Evolutionary conservation across 108 stramenopile genomes (phyloP), one percentile per base, ranked within the genome.

Genomic region (Epithemia pelagica): DNA sequence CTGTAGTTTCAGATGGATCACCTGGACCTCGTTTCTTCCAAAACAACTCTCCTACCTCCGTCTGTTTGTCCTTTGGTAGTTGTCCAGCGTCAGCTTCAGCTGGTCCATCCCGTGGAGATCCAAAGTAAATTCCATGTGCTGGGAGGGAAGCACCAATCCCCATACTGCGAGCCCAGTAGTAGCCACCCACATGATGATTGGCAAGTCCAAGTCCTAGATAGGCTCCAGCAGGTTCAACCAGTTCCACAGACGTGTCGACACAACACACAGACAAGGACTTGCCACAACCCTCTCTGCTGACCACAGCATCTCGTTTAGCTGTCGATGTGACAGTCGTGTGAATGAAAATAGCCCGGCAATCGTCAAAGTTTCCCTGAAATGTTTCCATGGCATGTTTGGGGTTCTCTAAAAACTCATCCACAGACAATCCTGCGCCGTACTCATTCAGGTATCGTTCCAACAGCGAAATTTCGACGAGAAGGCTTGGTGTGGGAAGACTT

Each of bases 111-210:
- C 76, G 30, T 58, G 75, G n/a, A 26, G 66, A 5, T 10, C 37
- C 80, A 67, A 82, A 80, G 0, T 59, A 21, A 52, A 90, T 74
- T 3, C 89, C 89, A n/a, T 79, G 83, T 10, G 89, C 89, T 32
- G 80, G 81, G 71, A 90, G 77, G 28, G 77, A 68, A 2, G 83
- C 72, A 1, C 89, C 89, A 1, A 76, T 76, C 19, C 89, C 89
- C 32, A 83, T 82, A 33, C 78, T 77, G 30, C 89, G 59, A 5
- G 89, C 89, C 85, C 89, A 90, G 54, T 90, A 90, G 62, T 90
- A 90, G 22, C 76, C 76, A 8, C 86, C 86, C 0, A 87, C 89
- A 62, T 87, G 86, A 78, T 90, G 89, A 74, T 90, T 90, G 69
- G 80, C 80, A 55, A 87, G 62, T 20, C 89, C 89, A 24, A 90